Evolutionary conservation across 768 basidiomycete species (phyloP), one percentile per base, ranked within the genome.

Genomic region (Boletus edulis): DNA sequence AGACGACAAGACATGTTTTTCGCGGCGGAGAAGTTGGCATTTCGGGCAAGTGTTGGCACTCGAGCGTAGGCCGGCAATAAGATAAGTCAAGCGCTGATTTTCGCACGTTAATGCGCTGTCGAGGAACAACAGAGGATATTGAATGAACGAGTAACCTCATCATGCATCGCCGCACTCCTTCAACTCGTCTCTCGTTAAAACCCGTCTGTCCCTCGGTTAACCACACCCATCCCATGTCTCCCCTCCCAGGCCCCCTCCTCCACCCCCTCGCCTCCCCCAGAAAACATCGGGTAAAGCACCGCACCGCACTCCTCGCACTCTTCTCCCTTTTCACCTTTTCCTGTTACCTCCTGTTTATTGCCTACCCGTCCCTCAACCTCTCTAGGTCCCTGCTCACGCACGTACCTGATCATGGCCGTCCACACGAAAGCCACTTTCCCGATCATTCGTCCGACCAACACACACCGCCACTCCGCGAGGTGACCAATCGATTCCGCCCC

Each of bases 251-350:
- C 20, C 57, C 67, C 53, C 59, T 68, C 56, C 64, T 65, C 35
- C 66, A 71, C 27, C 60, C 59, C 24, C 17, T 55, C 22, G 24
- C 53, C 3, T 32, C 65, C 0, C 59, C 58, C 0, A 54, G 56
- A 5, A 66, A 67, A 29, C 67, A 76, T 35, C 83, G 82, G 32
- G 41, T 65, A 27, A 81, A 77, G 61, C 77, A 82, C 42, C 76
- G 81, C 51, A 78, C 81, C 5, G 79, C 81, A 4, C 67, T 85
- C 58, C 49, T 86, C 60, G 81, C 80, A 10, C 76, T 87, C 62
- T 47, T 81, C 65, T 65, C 74, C 57, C 76, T 87, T 62, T 50
- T 82, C 51, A 62, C 73, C 31, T 69, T 86, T 59, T 76, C 81
- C 38, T 74, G 73, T 50, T 88, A 83, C 72, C 71, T 86, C 49